A percentile compares a stretch with the other conserved stretches of the same genome.
Conservation (phyloP, 257 asterid species). For the Verbascum thapsus region DNA sequence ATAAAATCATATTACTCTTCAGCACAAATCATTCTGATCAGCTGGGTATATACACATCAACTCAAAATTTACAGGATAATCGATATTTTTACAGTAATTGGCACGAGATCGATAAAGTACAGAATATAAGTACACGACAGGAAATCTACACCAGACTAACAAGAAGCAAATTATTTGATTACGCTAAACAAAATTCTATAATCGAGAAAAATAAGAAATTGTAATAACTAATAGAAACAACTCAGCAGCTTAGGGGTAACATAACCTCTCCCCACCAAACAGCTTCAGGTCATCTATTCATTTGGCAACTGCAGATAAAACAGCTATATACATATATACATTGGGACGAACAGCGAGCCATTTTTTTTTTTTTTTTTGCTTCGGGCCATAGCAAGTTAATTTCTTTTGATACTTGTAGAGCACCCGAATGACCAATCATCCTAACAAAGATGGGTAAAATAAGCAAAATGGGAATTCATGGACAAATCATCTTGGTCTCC, state of each 20-base stretch:
- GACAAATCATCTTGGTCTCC: constrained; percentile 66
- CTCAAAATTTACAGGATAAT: constrained; percentile 24
- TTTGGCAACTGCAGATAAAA: constrained; percentile 26
- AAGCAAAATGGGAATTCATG: constrained; percentile 9
- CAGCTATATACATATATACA: constrained; percentile 40
- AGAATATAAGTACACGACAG: constrained; percentile 19
- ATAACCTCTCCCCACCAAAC: constrained; percentile 23
- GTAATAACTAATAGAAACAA: constrained; percentile 22
- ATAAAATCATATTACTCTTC: constrained; percentile 1
- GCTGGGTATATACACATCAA: constrained; percentile 26
- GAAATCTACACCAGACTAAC: constrained; percentile 34
- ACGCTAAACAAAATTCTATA: constrained; percentile 34
- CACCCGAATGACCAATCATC: constrained; percentile 13
- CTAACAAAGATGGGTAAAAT: constrained; percentile 26
- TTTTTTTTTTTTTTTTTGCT: constrained; percentile 24
- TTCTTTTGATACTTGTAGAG: background rate
- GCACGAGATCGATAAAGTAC: constrained; percentile 9
- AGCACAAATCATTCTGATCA: constrained; percentile 39
- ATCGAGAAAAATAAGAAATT: constrained; percentile 12
- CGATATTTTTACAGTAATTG: constrained; percentile 21
- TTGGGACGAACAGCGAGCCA: constrained; percentile 13
- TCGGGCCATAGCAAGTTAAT: constrained; percentile 15
- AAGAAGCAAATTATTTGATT: constrained; percentile 22
- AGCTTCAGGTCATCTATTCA: constrained; percentile 29
- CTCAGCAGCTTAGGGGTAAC: constrained; percentile 11